These are phyloP conservation scores for Scenedesmus sp. DNA, from an alignment of 163 green algal species.

Conservation along the genomic window DNA sequence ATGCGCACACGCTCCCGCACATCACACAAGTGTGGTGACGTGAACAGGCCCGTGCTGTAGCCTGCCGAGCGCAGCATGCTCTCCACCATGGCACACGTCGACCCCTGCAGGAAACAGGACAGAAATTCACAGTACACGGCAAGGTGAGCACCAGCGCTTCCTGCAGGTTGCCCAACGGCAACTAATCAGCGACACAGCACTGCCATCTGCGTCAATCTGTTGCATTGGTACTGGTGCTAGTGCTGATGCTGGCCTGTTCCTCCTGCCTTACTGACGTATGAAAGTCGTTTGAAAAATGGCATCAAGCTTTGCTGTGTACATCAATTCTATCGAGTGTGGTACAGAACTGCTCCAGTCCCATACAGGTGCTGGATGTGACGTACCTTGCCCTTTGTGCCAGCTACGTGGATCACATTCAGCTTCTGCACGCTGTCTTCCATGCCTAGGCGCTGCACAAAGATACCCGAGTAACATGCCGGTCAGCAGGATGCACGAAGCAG, in stretches of 20 bases:
- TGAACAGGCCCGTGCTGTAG: slow-evolving; percentile 95
- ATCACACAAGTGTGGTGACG: slow-evolving; percentile 94
- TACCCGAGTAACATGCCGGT: neutral
- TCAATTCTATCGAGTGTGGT: neutral
- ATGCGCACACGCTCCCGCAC: slow-evolving; percentile 95
- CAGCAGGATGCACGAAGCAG: neutral
- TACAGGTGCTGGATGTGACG: neutral
- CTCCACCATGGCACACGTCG: slow-evolving; percentile 95
- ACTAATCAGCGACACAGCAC: too few relatives aligned
- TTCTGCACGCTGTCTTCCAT: slow-evolving; percentile 66
- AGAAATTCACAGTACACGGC: neutral
- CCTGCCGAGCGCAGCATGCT: slow-evolving; percentile 86
- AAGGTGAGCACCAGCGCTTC: neutral
- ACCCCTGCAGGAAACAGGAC: slow-evolving; percentile 72
- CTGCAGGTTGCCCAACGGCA: neutral
- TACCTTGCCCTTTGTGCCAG: slow-evolving; percentile 93
- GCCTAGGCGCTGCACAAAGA: slow-evolving; percentile 66
- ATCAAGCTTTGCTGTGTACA: neutral
- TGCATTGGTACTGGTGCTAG: too few relatives aligned
- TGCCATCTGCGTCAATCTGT: too few relatives aligned
- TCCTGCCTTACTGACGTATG: too few relatives aligned
- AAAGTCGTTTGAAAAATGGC: too few relatives aligned
- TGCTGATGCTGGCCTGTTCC: neutral
- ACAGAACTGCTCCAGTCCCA: neutral
- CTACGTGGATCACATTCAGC: slow-evolving; percentile 91